Conservation (phyloP, 1,284 basidiomycete genomes). For the Fomitopsis pinicola region DNA sequence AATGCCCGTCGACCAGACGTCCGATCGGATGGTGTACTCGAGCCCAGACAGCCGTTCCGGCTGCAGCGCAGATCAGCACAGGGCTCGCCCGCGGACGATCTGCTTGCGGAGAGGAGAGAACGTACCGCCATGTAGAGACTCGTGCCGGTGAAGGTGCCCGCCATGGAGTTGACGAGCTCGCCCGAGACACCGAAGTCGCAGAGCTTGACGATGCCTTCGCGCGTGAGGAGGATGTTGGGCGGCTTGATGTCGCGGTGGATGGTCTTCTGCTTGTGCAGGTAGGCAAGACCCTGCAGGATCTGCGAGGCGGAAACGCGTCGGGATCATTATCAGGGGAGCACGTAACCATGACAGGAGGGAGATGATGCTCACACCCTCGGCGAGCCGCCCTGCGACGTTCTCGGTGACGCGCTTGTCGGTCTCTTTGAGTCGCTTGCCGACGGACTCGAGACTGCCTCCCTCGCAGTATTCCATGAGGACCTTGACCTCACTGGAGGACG, state of each 20-base stretch:
- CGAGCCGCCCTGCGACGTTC: conserved; percentile 88
- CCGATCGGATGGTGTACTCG: conserved; percentile 89
- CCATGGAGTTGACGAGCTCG: conserved; percentile 86
- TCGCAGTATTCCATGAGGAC: conserved; percentile 96
- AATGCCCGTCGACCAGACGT: conserved; percentile 98
- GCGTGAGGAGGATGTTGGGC: conserved; percentile 88
- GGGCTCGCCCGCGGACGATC: conserved; percentile 7
- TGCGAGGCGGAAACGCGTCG: conserved; percentile 25
- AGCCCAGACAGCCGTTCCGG: conserved; percentile 91
- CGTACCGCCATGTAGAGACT: conserved; percentile 97
- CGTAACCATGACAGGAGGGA: conserved; percentile 2
- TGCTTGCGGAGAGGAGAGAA: conserved; percentile 19
- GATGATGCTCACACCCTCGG: conserved; percentile 65
- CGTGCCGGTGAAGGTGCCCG: conserved; percentile 95
- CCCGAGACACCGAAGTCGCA: conserved; percentile 98
- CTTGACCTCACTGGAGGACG: conserved; percentile 89
- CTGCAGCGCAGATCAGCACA: conserved; percentile 35
- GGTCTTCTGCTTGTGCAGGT: conserved; percentile 87
- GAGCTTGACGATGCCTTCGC: conserved; percentile 85
- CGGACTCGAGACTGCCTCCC: conserved; percentile 83
- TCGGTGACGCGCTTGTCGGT: conserved; percentile 83
- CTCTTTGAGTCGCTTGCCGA: conserved; percentile 83
- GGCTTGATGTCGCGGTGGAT: conserved; percentile 99
- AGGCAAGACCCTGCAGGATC: conserved; percentile 88
- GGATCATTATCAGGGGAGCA: not conserved